Conservation (phyloP, 2,329 filamentous ascomycete species). For the Cladophialophora yegresii region DNA sequence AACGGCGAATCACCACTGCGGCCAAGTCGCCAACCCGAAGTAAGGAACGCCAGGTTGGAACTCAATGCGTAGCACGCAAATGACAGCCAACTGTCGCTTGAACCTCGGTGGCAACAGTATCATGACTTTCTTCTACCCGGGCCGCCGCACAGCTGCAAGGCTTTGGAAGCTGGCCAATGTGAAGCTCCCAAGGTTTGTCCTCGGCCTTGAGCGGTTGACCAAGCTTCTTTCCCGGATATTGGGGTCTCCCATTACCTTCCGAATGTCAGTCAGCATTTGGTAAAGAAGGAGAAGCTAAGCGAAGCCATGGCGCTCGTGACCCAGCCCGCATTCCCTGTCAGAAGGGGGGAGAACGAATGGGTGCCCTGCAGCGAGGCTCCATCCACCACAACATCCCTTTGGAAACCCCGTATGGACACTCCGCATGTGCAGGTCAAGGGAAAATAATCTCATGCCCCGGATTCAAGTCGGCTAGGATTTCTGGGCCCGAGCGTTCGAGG, state of each 20-base stretch:
- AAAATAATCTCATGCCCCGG: conserved; percentile 16
- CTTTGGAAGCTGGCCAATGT: background rate
- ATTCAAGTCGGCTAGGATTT: conserved; percentile 21
- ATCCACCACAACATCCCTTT: conserved; percentile 3
- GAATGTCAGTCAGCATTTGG: background rate
- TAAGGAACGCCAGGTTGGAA: background rate
- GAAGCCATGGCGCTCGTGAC: conserved; percentile 1
- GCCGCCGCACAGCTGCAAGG: background rate
- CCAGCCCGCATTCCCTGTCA: background rate
- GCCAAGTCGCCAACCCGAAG: conserved; percentile 7
- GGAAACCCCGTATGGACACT: conserved; percentile 13
- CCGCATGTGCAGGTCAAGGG: conserved; percentile 11
- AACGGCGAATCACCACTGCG: conserved; percentile 1
- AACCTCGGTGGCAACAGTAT: conserved; percentile 1
- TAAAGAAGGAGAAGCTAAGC: background rate
- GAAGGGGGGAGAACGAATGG: background rate
- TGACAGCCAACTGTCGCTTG: background rate
- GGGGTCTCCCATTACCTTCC: background rate
- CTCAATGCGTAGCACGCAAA: background rate
- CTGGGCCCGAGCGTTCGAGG: conserved; percentile 7
- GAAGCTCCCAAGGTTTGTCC: conserved; percentile 13
- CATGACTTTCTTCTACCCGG: background rate
- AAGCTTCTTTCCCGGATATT: background rate
- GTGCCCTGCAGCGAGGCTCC: conserved; percentile 9
- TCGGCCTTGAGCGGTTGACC: background rate